These are phyloP conservation scores for Floccularia luteovirens DNA, from an alignment of 768 basidiomycete species.

Conservation along the genomic window DNA sequence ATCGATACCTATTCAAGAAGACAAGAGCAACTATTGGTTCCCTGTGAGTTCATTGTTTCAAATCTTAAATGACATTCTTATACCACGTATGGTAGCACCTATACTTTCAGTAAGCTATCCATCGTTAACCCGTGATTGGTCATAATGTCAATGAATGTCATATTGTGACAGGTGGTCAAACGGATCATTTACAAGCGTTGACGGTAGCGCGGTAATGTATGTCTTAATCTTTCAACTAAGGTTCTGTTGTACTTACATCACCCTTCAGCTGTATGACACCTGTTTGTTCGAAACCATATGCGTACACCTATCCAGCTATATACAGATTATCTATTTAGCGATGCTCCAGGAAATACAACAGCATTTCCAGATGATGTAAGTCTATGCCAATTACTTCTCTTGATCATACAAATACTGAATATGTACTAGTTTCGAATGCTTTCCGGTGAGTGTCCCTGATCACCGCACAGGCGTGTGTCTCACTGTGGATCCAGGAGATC, in stretches of 20 bases:
- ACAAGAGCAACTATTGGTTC: slow-evolving; percentile 48
- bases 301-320: not conserved
- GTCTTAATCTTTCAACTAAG: not conserved
- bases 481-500: slow-evolving; percentile 23
- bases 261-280: not conserved
- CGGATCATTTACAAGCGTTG: not conserved
- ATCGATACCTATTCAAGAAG: slow-evolving; percentile 44
- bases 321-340: slow-evolving; percentile 41
- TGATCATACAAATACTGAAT: slow-evolving; percentile 3
- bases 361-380: slow-evolving; percentile 49
- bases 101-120: not conserved
- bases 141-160: not conserved
- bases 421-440: slow-evolving; percentile 44
- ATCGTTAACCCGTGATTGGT: not conserved
- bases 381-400: slow-evolving; percentile 2
- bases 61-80: too few species aligned
- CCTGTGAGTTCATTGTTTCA: too few species aligned
- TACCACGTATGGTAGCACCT: too few species aligned
- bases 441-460: slow-evolving; percentile 23
- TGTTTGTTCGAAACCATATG: not conserved
- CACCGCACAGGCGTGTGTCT: not conserved
- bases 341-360: slow-evolving; percentile 37
- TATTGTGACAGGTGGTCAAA: not conserved
- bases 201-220: not conserved
- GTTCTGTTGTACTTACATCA: not conserved